These are phyloP conservation scores for Rutstroemia sp. DNA, from an alignment of 2,329 filamentous ascomycete genomes.

Conservation along the genomic window DNA sequence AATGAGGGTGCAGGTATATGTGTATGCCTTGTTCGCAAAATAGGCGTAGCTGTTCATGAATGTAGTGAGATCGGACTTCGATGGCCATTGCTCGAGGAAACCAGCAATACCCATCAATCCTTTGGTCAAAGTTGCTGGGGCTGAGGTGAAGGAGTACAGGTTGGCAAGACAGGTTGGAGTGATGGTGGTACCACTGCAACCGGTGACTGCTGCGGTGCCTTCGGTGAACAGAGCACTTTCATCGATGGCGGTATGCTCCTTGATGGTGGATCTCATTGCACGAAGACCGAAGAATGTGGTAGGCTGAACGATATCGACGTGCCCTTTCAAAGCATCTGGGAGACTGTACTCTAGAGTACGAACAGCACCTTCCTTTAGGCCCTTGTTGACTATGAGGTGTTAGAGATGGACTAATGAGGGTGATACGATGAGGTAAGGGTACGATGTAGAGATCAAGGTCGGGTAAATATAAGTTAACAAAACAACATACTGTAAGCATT, in stretches of 20 bases:
- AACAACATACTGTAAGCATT: slow-evolving; percentile 40
- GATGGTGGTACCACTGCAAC: slow-evolving; percentile 22
- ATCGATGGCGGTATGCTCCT: slow-evolving; percentile 8
- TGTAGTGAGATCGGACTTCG: slow-evolving; percentile 21
- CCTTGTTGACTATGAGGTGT: slow-evolving; percentile 15
- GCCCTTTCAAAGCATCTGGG: slow-evolving; percentile 45
- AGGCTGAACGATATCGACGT: slow-evolving; percentile 53
- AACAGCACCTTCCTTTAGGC: slow-evolving; percentile 14
- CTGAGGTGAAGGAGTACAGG: slow-evolving; percentile 23
- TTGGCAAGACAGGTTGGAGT: slow-evolving; percentile 27
- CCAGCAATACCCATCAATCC: slow-evolving; percentile 25
- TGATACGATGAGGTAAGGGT: neutral
- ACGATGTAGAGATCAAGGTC: neutral
- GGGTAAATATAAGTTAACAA: neutral
- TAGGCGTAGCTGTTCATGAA: slow-evolving; percentile 24
- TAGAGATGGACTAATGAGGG: neutral
- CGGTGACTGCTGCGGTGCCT: slow-evolving; percentile 18
- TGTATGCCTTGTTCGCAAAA: slow-evolving; percentile 25
- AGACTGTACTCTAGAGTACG: slow-evolving; percentile 32
- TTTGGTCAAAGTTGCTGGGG: slow-evolving; percentile 13
- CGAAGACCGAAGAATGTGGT: slow-evolving; percentile 48
- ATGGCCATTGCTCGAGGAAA: slow-evolving; percentile 24
- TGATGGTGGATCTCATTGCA: slow-evolving; percentile 25
- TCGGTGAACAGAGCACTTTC: slow-evolving; percentile 6
- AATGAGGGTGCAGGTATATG: slow-evolving; percentile 26